Percentiles rank a stretch among this genome's conserved stretches.
These are phyloP conservation scores for Apiospora phragmitis DNA, from an alignment of 2,329 filamentous ascomycete species.

Conservation along the genomic window DNA sequence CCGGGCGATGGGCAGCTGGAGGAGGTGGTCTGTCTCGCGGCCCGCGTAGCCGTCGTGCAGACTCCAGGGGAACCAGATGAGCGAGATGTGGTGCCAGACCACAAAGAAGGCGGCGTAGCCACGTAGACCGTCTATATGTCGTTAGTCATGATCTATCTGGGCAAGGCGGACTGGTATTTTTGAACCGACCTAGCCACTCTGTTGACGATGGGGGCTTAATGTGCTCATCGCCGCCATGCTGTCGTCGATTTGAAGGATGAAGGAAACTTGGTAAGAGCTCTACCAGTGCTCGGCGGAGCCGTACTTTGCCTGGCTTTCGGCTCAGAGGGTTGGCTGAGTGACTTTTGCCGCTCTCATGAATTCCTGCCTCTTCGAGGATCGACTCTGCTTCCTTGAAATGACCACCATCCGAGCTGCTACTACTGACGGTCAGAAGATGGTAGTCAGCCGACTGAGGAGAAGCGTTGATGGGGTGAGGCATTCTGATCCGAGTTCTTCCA, in stretches of 20 bases:
- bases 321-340: neutral
- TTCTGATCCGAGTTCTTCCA: neutral
- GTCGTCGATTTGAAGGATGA: neutral
- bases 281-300: neutral
- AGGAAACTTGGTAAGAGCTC: neutral
- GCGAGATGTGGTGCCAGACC: conserved; percentile 46
- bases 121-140: conserved; percentile 48
- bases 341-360: neutral
- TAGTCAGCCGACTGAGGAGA: neutral
- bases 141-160: neutral
- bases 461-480: neutral
- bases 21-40: conserved; percentile 20
- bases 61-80: conserved; percentile 31
- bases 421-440: neutral
- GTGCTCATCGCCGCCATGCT: neutral
- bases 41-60: conserved; percentile 29
- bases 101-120: conserved; percentile 57
- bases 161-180: too few relatives aligned
- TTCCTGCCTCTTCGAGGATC: neutral
- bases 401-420: neutral
- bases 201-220: neutral
- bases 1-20: conserved; percentile 39
- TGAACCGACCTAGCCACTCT: neutral
- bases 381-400: neutral
- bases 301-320: neutral